Conservation (phyloP, 345 rosid genomes). For the Acer campestre region DNA sequence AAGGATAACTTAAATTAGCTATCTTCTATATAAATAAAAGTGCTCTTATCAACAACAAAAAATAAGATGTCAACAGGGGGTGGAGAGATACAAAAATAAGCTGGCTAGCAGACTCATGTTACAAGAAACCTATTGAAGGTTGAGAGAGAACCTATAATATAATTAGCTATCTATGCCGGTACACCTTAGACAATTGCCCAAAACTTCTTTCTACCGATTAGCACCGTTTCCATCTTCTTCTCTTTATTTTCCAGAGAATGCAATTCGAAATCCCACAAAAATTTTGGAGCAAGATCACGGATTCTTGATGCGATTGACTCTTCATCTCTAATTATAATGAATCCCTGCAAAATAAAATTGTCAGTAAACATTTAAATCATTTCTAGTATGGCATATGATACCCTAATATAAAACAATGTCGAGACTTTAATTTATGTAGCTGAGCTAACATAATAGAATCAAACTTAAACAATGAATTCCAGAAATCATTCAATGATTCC, state of each 20-base stretch:
- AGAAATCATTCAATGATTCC: too few species aligned
- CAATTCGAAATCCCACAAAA: conserved; percentile 77
- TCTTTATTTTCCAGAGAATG: conserved; percentile 57
- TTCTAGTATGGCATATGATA: not conserved
- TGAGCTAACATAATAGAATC: too few species aligned
- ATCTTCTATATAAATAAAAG: too few species aligned
- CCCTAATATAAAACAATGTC: not conserved
- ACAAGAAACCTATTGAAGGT: not conserved
- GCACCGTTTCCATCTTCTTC: conserved; percentile 60
- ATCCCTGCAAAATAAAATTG: conserved; percentile 57
- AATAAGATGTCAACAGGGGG: not conserved
- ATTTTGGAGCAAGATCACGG: conserved; percentile 66
- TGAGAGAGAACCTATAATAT: not conserved
- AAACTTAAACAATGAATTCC: too few species aligned
- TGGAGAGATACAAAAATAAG: not conserved
- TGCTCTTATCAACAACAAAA: too few species aligned
- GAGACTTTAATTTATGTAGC: too few species aligned
- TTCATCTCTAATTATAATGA: conserved; percentile 75
- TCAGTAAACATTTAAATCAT: not conserved
- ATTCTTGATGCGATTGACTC: conserved; percentile 55
- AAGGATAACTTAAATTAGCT: too few species aligned
- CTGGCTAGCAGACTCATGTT: not conserved
- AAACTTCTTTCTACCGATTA: conserved; percentile 81
- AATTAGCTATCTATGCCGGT: too few species aligned
- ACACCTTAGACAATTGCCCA: conserved; percentile 59